These are phyloP conservation scores for Colletotrichum cereale DNA, from an alignment of 2,329 filamentous ascomycete genomes.

Conservation along the genomic window DNA sequence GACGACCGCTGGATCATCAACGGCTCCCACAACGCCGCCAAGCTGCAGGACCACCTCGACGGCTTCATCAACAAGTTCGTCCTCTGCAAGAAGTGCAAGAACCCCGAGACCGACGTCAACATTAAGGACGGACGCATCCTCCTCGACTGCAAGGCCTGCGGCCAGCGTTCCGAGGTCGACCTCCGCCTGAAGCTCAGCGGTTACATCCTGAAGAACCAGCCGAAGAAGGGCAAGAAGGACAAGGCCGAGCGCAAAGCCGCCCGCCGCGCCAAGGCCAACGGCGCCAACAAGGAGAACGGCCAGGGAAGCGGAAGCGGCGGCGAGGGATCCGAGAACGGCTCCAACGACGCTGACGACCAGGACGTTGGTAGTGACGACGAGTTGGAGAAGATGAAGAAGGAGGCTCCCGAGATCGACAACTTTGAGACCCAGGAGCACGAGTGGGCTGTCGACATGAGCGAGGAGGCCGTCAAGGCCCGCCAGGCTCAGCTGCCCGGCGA, in stretches of 20 bases:
- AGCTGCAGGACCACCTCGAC: slow-evolving; percentile 98
- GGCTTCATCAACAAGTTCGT: slow-evolving; percentile 99
- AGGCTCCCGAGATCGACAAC: slow-evolving; percentile 62
- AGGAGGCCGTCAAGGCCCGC: slow-evolving; percentile 93
- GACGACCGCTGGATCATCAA: slow-evolving; percentile 99
- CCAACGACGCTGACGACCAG: slow-evolving; percentile 62
- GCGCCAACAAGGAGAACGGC: slow-evolving; percentile 62
- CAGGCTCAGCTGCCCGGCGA: slow-evolving; percentile 93
- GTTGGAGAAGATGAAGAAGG: slow-evolving; percentile 83
- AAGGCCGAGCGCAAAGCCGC: slow-evolving; percentile 93
- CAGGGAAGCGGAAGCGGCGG: slow-evolving; percentile 74
- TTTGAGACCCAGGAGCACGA: slow-evolving; percentile 83
- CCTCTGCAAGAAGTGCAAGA: slow-evolving; percentile 99
- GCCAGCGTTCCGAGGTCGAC: slow-evolving; percentile 91
- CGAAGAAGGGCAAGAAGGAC: slow-evolving; percentile 96
- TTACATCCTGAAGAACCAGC: slow-evolving; percentile 96
- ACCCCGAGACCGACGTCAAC: slow-evolving; percentile 95
- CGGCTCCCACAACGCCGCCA: slow-evolving; percentile 92
- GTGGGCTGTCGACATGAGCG: slow-evolving; percentile 97
- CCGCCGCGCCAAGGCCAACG: slow-evolving; percentile 84
- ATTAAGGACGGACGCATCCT: slow-evolving; percentile 94
- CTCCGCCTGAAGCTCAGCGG: slow-evolving; percentile 94
- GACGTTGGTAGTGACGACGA: slow-evolving; percentile 92
- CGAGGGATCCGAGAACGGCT: slow-evolving; percentile 63
- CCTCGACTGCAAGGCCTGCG: slow-evolving; percentile 98